Conservation (phyloP, 2,329 filamentous ascomycete genomes). For the Monosporascus ibericus region DNA sequence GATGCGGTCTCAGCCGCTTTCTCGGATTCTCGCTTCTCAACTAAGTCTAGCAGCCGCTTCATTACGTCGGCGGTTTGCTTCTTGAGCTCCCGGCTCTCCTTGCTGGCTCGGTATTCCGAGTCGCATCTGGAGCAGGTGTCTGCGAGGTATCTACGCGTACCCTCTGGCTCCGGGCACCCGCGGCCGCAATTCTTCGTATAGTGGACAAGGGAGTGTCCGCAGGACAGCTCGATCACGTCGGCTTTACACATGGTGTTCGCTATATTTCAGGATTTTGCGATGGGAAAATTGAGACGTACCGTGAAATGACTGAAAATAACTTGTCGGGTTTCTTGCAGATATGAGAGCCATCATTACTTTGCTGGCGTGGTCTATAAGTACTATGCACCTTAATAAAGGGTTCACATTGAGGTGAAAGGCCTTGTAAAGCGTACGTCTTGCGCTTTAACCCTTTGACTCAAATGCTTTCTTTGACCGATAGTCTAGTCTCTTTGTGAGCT, state of each 20-base stretch:
- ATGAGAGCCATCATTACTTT: neutral
- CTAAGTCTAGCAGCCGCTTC: constrained; percentile 19
- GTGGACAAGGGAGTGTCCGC: constrained; percentile 18
- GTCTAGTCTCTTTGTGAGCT: too few species aligned
- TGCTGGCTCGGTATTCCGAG: constrained; percentile 11
- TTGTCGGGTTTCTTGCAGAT: too few species aligned
- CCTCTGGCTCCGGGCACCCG: constrained; percentile 2
- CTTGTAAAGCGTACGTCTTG: neutral
- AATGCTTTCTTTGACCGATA: too few species aligned
- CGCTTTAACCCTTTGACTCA: neutral
- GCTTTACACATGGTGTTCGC: constrained; percentile 18
- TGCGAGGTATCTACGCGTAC: constrained; percentile 17
- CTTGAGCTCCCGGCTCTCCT: neutral
- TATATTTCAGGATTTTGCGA: neutral
- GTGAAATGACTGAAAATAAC: too few species aligned
- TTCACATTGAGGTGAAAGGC: neutral
- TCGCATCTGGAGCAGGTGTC: constrained; percentile 34
- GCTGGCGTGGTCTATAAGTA: neutral
- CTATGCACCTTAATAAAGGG: neutral
- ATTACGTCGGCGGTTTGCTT: constrained; percentile 20
- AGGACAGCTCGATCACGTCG: constrained; percentile 17
- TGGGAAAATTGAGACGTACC: neutral
- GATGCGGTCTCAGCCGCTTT: neutral
- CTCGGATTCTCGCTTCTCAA: constrained; percentile 4
- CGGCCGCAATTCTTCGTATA: constrained; percentile 8